phyloP scores from a whole-genome alignment of 129 eudicot species.

The Flaveria ramosissima region DNA sequence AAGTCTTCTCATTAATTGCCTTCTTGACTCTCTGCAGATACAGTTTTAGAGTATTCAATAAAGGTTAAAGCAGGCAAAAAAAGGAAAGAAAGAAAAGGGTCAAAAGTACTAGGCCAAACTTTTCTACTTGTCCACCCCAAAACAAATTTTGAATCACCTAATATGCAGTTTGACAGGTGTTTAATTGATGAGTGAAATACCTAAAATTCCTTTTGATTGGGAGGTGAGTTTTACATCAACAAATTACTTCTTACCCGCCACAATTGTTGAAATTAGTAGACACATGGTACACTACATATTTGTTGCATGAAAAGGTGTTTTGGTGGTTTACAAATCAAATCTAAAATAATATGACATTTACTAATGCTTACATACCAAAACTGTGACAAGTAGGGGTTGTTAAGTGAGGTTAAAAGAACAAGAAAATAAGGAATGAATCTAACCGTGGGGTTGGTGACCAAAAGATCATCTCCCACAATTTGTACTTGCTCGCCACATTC shows the following conservation, averaged over 20 bases:
- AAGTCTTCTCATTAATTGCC: constrained; percentile 45
- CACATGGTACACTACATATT: no score
- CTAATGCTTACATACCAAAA: no score
- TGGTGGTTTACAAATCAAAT: no score
- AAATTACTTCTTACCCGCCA: background rate
- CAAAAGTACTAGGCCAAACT: background rate
- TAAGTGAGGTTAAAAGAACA: background rate
- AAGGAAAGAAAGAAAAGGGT: background rate
- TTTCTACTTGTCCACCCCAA: no score
- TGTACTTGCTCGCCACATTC: constrained; percentile 85
- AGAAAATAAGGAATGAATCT: constrained; percentile 3
- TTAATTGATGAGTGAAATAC: no score
- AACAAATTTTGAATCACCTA: no score
- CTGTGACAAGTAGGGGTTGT: background rate
- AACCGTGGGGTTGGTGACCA: constrained; percentile 98
- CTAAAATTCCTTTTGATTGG: no score
- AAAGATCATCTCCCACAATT: constrained; percentile 95
- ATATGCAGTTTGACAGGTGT: no score
- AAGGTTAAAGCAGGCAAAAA: background rate
- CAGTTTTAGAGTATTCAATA: background rate
- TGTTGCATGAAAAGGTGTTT: no score
- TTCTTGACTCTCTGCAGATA: constrained; percentile 44
- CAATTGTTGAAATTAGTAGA: background rate
- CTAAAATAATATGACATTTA: no score
- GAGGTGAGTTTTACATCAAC: no score